These are phyloP conservation scores for Lotmaria passim DNA, from an alignment of 208 protist species.

Conservation along the genomic window DNA sequence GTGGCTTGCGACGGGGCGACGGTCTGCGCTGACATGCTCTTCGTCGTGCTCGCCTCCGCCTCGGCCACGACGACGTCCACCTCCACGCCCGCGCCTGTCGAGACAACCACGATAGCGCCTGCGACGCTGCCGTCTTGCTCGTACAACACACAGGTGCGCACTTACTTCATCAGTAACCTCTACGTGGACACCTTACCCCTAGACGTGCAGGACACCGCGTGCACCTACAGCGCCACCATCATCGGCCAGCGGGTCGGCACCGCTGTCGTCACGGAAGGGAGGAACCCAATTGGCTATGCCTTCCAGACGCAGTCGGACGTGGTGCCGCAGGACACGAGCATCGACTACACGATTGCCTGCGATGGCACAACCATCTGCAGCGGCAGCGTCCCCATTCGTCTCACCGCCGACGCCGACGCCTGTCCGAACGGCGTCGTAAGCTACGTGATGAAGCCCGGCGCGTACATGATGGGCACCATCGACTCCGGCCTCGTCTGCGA, in stretches of 20 bases:
- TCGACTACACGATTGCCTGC: slow-evolving; percentile 46
- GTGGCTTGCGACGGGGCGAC: slow-evolving; percentile 37
- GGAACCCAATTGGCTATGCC: slow-evolving; percentile 43
- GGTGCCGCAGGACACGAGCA: slow-evolving; percentile 26
- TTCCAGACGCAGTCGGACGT: slow-evolving; percentile 33
- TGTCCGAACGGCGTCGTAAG: slow-evolving; percentile 25
- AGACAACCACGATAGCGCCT: slow-evolving; percentile 11
- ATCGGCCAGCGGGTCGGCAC: slow-evolving; percentile 32
- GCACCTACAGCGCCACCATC: slow-evolving; percentile 39
- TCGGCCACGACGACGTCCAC: slow-evolving; percentile 19
- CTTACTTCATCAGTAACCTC: slow-evolving; percentile 32
- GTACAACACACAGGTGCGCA: slow-evolving; percentile 25
- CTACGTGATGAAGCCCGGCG: slow-evolving; percentile 31
- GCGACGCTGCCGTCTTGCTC: slow-evolving; percentile 31
- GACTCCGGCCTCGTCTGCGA: slow-evolving; percentile 30
- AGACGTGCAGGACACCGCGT: slow-evolving; percentile 32
- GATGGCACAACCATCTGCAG: slow-evolving; percentile 43
- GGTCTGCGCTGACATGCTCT: slow-evolving; percentile 46
- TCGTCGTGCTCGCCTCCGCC: slow-evolving; percentile 20
- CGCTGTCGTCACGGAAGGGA: slow-evolving; percentile 16
- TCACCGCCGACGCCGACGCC: slow-evolving; percentile 31
- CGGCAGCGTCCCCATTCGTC: slow-evolving; percentile 34
- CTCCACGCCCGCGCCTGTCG: background rate
- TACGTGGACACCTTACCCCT: slow-evolving; percentile 34
- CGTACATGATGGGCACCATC: slow-evolving; percentile 27